Evolutionary conservation across 331 rosid species (phyloP).

Genomic region (Stylosanthes scabra): DNA sequence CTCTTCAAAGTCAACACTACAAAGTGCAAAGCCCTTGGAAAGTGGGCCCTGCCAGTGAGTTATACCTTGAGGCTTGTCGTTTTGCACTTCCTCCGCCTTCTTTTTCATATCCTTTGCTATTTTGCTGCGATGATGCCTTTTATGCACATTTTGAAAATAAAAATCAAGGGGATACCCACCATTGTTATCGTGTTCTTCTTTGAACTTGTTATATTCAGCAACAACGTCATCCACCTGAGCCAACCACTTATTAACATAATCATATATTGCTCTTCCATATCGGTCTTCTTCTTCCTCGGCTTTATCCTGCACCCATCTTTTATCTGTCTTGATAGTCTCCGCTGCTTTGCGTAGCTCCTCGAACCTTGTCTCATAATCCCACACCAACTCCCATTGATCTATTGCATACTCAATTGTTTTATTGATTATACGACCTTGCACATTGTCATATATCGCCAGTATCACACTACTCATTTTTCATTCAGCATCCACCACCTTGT

Average conservation of each 20-base stretch:
- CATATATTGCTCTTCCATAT: not conserved
- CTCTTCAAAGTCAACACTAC: not conserved
- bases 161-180: not conserved
- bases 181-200: not conserved
- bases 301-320: not conserved
- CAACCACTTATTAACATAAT: not conserved
- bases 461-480: too few species aligned
- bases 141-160: not conserved
- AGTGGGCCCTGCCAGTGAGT: conserved; percentile 12
- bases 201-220: not conserved
- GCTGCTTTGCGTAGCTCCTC: not conserved
- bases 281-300: conserved; percentile 12
- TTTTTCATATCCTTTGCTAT: not conserved
- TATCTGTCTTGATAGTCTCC: not conserved
- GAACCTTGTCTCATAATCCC: not conserved
- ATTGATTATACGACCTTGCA: not conserved
- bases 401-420: not conserved
- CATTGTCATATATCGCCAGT: too few species aligned
- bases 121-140: conserved; percentile 20
- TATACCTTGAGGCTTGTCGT: not conserved
- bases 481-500: too few species aligned
- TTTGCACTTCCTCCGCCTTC: not conserved
- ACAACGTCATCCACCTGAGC: not conserved
- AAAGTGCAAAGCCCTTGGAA: not conserved
- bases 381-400: not conserved